A percentile compares a stretch with the other conserved stretches of the same genome.
phyloP scores from a whole-genome alignment of 2,329 filamentous ascomycete genomes.

The Phialophora macrospora region DNA sequence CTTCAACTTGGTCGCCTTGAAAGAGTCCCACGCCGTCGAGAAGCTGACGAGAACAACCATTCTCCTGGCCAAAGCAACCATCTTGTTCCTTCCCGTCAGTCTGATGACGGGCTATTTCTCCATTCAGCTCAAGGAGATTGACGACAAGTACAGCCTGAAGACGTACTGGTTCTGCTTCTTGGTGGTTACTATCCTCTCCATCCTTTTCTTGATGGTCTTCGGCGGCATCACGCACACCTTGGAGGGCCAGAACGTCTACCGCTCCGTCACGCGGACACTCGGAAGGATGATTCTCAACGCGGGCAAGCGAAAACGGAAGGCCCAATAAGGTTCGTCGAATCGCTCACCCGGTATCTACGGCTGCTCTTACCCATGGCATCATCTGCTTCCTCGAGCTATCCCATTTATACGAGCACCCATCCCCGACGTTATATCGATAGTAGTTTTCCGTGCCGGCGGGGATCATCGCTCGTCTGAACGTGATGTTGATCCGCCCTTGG shows the following conservation, averaged over 20 bases:
- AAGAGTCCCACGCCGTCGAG: conserved; percentile 73
- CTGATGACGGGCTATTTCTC: conserved; percentile 78
- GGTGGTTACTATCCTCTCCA: conserved; percentile 64
- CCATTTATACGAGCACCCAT: conserved; percentile 72
- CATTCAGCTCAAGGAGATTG: conserved; percentile 64
- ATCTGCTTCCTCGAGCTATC: conserved; percentile 60
- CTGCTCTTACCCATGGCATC: conserved; percentile 44
- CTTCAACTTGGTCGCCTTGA: conserved; percentile 77
- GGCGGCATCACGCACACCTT: conserved; percentile 63
- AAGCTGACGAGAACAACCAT: conserved; percentile 73
- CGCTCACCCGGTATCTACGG: background rate
- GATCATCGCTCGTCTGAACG: conserved; percentile 72
- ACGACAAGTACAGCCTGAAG: conserved; percentile 61
- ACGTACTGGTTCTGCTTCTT: conserved; percentile 73
- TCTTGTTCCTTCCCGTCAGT: conserved; percentile 75
- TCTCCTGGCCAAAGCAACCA: conserved; percentile 73
- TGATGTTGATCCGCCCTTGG: conserved; percentile 74
- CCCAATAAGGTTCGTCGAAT: conserved; percentile 9
- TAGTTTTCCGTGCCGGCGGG: conserved; percentile 79
- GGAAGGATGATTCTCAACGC: conserved; percentile 26
- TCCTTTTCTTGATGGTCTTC: conserved; percentile 63
- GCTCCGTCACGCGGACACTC: conserved; percentile 27
- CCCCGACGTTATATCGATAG: conserved; percentile 81
- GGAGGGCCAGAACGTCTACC: conserved; percentile 59
- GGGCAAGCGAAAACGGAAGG: conserved; percentile 26